Evolutionary conservation across 139 green algal genomes (phyloP), one percentile per base, ranked within the genome.

Genomic region (Haematococcus lacustris): DNA sequence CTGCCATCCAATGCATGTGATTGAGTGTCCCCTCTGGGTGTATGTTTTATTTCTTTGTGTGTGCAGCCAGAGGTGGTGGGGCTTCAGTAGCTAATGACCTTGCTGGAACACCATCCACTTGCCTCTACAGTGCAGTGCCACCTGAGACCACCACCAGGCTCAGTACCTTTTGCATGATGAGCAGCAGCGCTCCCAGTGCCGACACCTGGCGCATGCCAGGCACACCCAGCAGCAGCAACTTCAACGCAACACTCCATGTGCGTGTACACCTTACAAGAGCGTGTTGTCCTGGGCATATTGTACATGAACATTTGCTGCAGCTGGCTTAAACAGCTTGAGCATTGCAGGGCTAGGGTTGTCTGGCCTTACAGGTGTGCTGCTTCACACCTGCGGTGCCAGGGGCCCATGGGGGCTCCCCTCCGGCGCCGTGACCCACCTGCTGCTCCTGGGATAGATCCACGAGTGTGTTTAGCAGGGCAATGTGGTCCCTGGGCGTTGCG

Each of bases 111-210:
- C 4, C 25, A 9, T 30, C 32, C 57, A 37, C 26, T 17, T 30
- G 17, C n/a, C 57, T 35, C 57, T 64, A 30, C 21, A 35, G 57
- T 9, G 9, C 25, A 65, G 26, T 35, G 32, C 17, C 21, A 65
- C 23, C 33, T 38, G 23, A 66, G 23, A 7, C 35, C n/a, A n/a
- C n/a, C n/a, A n/a, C n/a, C n/a, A n/a, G n/a, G n/a, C n/a, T n/a
- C n/a, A n/a, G 17, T 67, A 73, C 73, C 30, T 71, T 74, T 32
- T 79, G 73, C 38, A 79, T 32, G 7, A 79, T 47, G 2, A 51
- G 5, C 2, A 79, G 40, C 2, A 79, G 50, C 1, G 73, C 73
- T 26, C 66, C 73, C 3, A 73, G 38, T 40, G 73, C 66, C 17
- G 39, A 71, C 3, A 61, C 38, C 66, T 71, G 66, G 26, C 30